Conservation (phyloP, 371 early-diverging fungal genomes). For the Circinella minor region DNA sequence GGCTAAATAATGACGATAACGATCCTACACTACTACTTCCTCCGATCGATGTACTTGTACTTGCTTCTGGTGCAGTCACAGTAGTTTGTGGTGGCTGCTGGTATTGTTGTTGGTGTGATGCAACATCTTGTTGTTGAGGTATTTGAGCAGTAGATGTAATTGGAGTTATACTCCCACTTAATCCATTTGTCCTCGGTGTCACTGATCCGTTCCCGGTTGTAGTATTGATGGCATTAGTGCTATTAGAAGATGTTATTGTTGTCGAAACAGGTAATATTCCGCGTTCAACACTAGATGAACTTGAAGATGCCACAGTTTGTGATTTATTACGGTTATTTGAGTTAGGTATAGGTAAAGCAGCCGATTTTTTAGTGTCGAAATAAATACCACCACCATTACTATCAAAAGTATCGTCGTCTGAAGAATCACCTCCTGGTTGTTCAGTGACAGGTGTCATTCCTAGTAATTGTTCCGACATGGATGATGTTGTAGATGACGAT, state of each 20-base stretch:
- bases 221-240: too few relatives aligned
- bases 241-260: too few relatives aligned
- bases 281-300: slow-evolving; percentile 25
- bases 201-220: too few relatives aligned
- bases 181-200: background rate
- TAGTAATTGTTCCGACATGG: slow-evolving; percentile 20
- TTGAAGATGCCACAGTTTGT: slow-evolving; percentile 20
- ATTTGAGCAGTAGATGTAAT: slow-evolving; percentile 1
- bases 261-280: slow-evolving; percentile 4
- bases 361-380: slow-evolving; percentile 27
- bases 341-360: slow-evolving; percentile 46
- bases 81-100: background rate
- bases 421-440: slow-evolving; percentile 17
- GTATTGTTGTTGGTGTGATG: background rate
- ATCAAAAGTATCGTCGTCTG: slow-evolving; percentile 20
- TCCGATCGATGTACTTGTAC: slow-evolving; percentile 18
- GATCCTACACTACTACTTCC: slow-evolving; percentile 25
- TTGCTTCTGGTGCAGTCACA: background rate
- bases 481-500: slow-evolving; percentile 24
- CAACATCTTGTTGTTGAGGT: background rate
- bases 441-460: slow-evolving; percentile 16
- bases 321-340: slow-evolving; percentile 12
- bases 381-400: slow-evolving; percentile 21
- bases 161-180: slow-evolving; percentile 7
- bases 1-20: slow-evolving; percentile 21